phyloP scores from a whole-genome alignment of 139 green algal species.

The Closterium sp. region DNA sequence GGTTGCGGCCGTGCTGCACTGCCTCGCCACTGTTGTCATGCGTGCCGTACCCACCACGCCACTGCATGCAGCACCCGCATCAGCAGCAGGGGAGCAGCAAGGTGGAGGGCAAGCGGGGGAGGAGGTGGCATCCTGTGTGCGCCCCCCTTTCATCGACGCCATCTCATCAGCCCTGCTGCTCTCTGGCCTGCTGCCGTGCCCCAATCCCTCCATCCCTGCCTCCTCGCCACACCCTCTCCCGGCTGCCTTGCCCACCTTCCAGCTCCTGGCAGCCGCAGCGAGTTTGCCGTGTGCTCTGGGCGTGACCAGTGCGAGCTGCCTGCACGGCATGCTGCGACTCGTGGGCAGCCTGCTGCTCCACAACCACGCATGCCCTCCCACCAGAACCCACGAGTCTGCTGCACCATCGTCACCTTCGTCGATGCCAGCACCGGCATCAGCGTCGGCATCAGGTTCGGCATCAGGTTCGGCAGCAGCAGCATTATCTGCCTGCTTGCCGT shows the following conservation, averaged over 20 bases:
- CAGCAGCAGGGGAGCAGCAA: not conserved
- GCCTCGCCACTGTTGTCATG: not conserved
- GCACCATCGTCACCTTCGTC: not conserved
- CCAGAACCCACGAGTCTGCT: not conserved
- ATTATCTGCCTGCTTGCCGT: not conserved
- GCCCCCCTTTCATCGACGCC: not conserved
- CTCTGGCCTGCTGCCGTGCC: not conserved
- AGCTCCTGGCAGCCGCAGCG: not conserved
- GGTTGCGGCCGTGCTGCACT: not conserved
- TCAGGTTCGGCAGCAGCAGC: not conserved
- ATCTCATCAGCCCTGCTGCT: not conserved
- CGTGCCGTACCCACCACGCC: not conserved
- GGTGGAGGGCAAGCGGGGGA: not conserved
- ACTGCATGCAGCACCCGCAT: not conserved
- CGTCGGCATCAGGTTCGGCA: not conserved
- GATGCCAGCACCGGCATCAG: not conserved
- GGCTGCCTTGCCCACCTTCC: not conserved
- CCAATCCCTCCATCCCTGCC: not conserved
- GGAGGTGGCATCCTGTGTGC: too few species aligned
- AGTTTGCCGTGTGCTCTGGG: not conserved
- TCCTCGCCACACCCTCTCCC: not conserved
- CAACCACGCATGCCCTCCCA: not conserved
- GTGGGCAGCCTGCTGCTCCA: not conserved
- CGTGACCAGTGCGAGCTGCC: not conserved
- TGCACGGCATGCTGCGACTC: not conserved